Conservation (phyloP, 345 rosid genomes). For the Salix arbutifolia region DNA sequence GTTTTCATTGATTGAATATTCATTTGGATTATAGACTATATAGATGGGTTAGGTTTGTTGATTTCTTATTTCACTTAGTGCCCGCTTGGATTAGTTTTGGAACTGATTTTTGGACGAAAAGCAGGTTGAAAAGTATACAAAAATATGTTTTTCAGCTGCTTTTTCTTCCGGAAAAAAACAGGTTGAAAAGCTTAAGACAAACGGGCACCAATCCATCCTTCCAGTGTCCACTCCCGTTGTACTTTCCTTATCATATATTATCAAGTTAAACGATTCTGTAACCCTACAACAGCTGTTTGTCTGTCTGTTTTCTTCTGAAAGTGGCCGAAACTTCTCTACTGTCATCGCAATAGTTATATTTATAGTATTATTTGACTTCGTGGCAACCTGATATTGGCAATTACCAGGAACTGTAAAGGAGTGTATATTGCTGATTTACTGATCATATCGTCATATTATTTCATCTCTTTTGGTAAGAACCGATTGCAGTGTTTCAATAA, state of each 20-base stretch:
- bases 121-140: no score
- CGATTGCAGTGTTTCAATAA: no score
- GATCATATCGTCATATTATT: no score
- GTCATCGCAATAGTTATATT: background rate
- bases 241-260: background rate
- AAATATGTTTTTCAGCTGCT: no score
- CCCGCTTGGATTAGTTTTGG: no score
- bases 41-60: background rate
- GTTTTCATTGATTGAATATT: background rate
- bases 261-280: background rate
- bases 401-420: background rate
- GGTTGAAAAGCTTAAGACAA: no score
- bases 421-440: no score
- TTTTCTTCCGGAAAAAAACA: no score
- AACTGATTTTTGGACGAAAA: no score
- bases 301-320: background rate
- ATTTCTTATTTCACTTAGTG: background rate
- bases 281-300: background rate
- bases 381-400: background rate
- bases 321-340: background rate
- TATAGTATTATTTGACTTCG: no score
- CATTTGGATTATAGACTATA: background rate
- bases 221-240: background rate
- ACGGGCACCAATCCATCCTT: background rate
- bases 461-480: no score